phyloP scores from a whole-genome alignment of 257 asterid genomes.

The Osmanthus fragrans region DNA sequence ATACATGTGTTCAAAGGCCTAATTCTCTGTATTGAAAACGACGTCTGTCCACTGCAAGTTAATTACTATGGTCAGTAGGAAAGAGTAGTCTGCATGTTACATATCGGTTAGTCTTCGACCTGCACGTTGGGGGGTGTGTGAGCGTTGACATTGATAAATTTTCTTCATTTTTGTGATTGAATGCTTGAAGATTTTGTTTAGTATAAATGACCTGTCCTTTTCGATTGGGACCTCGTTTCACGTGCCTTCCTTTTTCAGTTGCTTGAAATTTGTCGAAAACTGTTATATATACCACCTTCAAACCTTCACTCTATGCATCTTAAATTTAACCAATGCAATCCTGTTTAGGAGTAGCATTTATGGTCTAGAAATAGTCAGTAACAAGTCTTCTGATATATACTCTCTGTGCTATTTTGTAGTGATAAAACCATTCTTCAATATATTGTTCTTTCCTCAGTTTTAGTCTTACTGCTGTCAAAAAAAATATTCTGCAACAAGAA shows the following conservation, averaged over 20 bases:
- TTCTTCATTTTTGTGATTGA: not conserved
- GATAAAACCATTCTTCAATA: constrained; percentile 8
- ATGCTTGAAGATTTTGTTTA: not conserved
- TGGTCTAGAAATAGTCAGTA: not conserved
- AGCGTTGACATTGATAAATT: not conserved
- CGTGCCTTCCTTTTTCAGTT: not conserved
- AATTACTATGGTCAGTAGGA: not conserved
- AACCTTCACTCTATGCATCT: not conserved
- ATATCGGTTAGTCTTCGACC: not conserved
- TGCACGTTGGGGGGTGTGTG: not conserved
- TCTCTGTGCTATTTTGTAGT: not conserved
- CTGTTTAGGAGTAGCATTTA: not conserved
- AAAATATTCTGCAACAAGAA: not conserved
- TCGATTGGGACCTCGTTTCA: not conserved
- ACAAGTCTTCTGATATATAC: not conserved
- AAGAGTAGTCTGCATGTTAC: not conserved
- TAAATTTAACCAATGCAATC: not conserved
- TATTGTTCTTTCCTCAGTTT: not conserved
- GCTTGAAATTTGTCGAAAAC: not conserved
- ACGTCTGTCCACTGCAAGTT: not conserved
- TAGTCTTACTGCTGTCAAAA: not conserved
- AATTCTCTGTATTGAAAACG: not conserved
- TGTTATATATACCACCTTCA: constrained; percentile 1
- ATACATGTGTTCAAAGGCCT: not conserved
- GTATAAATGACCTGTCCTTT: not conserved